Base-by-base conservation (phyloP, 768 basidiomycete species). In the Hypholoma sublateritium region DNA sequence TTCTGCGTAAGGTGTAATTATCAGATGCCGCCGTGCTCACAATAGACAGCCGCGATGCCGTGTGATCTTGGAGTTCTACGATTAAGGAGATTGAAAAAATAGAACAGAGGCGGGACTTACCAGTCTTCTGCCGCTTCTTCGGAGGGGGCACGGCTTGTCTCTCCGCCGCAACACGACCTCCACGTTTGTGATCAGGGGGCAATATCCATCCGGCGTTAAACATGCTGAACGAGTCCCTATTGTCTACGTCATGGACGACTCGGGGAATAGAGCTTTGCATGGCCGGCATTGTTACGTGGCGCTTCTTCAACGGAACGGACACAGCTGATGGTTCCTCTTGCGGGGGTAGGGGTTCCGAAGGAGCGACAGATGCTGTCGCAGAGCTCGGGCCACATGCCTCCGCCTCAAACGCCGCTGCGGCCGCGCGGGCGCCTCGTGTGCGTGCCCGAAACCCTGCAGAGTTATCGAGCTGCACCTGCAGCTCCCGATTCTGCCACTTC, bases 161-260 rank as follows among this genome's bases (percentile, higher is more conserved):
- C 22, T 85, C 83, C 9, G 78, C 59, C 13, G 75, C 66, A 19
- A 53, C 50, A 13, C 89, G 74, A 19, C 85, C 84, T 28, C 85
- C 81, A 32, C 93, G 80, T 61, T 84, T 81, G 50, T 85, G 81
- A 34, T 88, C 90, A 2, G 84, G 76, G 21, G 92, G 90, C 13
- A 95, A 72, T 7, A 96, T 91, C 93, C 93, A 95, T 0, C 94
- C 94, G 21, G 78, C 76, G 57, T 97, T 88, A 72, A 96, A 96
- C 72, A 87, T 71, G 66, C 77, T 82, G 77, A 96, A 97, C 17
- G 87, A 87, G 42, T 81, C 81, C 53, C 83, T 80, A 42, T 81
- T 79, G 66, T 88, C 89, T 32, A 95, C 84, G 41, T 85, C 77
- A n/a, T 85, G 80, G 2, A 92, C 86, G 53, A 89, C 73, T 22